Percentiles rank a stretch among this genome's conserved stretches.
Conservation (phyloP, 2,329 filamentous ascomycete species). For the Hypoxylon sp. region DNA sequence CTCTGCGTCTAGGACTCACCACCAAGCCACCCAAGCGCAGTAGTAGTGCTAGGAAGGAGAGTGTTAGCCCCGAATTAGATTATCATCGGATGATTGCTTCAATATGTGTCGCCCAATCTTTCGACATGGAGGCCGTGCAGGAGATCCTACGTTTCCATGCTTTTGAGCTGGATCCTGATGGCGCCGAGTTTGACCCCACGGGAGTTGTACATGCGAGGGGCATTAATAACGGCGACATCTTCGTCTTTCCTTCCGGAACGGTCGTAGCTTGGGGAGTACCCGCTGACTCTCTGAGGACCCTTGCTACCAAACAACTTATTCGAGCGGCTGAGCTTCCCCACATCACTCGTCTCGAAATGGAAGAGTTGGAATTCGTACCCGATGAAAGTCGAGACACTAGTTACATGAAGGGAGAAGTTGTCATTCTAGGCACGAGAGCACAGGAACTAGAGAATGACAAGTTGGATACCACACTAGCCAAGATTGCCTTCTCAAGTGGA, state of each 20-base stretch:
- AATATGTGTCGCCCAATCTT: slow-evolving; percentile 69
- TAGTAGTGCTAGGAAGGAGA: slow-evolving; percentile 53
- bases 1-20: slow-evolving; percentile 82
- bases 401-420: slow-evolving; percentile 84
- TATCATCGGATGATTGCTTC: slow-evolving; percentile 59
- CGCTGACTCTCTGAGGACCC: slow-evolving; percentile 72
- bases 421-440: slow-evolving; percentile 82
- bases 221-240: slow-evolving; percentile 80
- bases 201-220: slow-evolving; percentile 71
- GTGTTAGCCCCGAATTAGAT: slow-evolving; percentile 45
- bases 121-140: slow-evolving; percentile 69
- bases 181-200: slow-evolving; percentile 65
- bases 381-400: slow-evolving; percentile 78
- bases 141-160: slow-evolving; percentile 66
- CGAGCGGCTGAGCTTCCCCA: slow-evolving; percentile 81
- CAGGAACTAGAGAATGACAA: slow-evolving; percentile 53
- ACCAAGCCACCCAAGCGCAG: slow-evolving; percentile 69
- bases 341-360: slow-evolving; percentile 76
- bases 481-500: slow-evolving; percentile 95
- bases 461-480: slow-evolving; percentile 76
- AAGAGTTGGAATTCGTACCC: slow-evolving; percentile 87
- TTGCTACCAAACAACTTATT: slow-evolving; percentile 76
- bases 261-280: slow-evolving; percentile 92
- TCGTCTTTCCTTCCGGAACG: slow-evolving; percentile 94
- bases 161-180: slow-evolving; percentile 69